Conservation (phyloP, 345 rosid genomes). For the Melaleuca alternifolia region DNA sequence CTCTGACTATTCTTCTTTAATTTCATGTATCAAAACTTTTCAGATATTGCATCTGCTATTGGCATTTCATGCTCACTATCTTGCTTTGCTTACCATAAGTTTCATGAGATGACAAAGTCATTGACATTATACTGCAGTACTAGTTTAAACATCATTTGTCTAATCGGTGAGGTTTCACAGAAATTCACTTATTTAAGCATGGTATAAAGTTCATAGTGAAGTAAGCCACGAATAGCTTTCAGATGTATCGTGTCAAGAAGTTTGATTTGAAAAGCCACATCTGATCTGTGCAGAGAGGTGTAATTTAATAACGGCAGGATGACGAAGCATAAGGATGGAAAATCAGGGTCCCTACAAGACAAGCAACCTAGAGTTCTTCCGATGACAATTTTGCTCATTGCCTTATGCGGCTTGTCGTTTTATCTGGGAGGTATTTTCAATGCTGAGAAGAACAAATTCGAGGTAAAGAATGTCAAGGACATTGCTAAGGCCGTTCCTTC, state of each 20-base stretch:
- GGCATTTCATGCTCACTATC: neutral
- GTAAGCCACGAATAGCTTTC: neutral
- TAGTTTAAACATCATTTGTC: neutral
- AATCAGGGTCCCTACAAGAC: slow-evolving; percentile 37
- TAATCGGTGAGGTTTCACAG: neutral
- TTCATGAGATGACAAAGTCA: neutral
- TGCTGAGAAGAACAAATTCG: slow-evolving; percentile 40
- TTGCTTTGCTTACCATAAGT: neutral
- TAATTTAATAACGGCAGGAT: slow-evolving; percentile 1
- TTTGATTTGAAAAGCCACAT: slow-evolving; percentile 16
- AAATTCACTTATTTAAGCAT: neutral
- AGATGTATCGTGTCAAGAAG: neutral
- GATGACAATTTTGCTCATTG: slow-evolving; percentile 36
- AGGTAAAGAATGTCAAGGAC: slow-evolving; percentile 13
- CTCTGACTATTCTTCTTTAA: neutral
- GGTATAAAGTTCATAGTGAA: neutral
- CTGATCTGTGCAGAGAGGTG: slow-evolving; percentile 19
- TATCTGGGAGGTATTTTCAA: slow-evolving; percentile 85
- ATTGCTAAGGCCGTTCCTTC: slow-evolving; percentile 34
- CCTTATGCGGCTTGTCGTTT: slow-evolving; percentile 75
- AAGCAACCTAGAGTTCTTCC: slow-evolving; percentile 38
- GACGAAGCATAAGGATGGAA: slow-evolving; percentile 89
- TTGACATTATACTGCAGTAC: neutral
- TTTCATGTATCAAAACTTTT: neutral
- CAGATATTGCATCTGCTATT: neutral